A percentile compares a stretch with the other conserved stretches of the same genome.
Evolutionary conservation across 192 early-diverging fungal genomes (phyloP).

Genomic region (Diversispora epigaea): DNA sequence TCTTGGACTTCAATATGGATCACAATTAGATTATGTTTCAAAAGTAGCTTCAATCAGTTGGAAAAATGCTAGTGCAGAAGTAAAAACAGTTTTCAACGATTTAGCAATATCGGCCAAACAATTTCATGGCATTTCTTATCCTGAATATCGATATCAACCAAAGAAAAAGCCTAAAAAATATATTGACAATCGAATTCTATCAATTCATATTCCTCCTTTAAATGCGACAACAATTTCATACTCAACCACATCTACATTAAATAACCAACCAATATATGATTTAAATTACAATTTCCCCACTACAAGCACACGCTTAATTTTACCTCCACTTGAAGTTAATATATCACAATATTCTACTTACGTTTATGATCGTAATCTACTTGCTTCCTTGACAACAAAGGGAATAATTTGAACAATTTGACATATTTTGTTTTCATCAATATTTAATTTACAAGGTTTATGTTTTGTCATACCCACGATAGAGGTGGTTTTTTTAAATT

Average conservation of each 20-base stretch:
- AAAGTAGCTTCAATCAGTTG: conserved; percentile 4
- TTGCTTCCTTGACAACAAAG: neutral
- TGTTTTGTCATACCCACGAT: no score
- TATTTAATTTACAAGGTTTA: no score
- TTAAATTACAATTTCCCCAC: neutral
- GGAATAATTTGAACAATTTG: no score
- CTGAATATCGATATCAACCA: conserved; percentile 20
- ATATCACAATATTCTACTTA: neutral
- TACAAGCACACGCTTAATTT: neutral
- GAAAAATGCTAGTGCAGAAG: neutral
- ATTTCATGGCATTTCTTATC: conserved; percentile 4
- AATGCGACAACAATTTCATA: neutral
- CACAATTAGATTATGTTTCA: conserved; percentile 7
- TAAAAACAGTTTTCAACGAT: neutral
- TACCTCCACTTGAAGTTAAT: neutral
- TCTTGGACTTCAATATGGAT: neutral
- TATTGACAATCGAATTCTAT: neutral
- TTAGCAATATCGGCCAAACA: conserved; percentile 17
- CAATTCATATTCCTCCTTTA: no score
- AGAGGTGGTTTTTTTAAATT: no score
- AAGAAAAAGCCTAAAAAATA: neutral
- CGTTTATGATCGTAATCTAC: neutral
- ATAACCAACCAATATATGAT: neutral
- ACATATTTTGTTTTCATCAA: no score
- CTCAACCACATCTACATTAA: neutral